These are phyloP conservation scores for Vaccinium corymbosum DNA, from an alignment of 148 eudicot genomes.

Conservation along the genomic window DNA sequence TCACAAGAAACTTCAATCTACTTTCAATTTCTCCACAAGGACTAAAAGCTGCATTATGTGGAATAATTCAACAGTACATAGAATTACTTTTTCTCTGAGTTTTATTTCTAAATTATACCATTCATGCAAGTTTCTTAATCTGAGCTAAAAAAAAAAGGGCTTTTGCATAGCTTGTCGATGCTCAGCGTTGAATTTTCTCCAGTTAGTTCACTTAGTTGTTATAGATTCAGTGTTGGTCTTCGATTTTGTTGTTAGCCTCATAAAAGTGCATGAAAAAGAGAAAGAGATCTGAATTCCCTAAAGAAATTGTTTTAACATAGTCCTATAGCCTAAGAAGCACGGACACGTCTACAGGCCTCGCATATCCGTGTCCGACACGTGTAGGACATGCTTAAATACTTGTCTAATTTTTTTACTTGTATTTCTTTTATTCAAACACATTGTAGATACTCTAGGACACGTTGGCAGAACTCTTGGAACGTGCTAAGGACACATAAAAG, in stretches of 20 bases:
- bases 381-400: no score
- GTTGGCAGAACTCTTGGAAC: no score
- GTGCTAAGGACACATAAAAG: no score
- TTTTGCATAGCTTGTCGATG: background rate
- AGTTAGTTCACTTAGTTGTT: background rate
- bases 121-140: slow-evolving; percentile 2
- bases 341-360: no score
- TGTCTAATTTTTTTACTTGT: no score
- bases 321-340: no score
- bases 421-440: no score
- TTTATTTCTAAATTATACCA: background rate
- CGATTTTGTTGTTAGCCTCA: background rate
- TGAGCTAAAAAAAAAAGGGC: background rate
- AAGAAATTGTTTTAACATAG: background rate
- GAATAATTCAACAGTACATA: background rate
- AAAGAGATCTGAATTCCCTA: background rate
- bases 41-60: background rate
- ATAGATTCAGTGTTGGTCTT: background rate
- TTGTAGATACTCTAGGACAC: no score
- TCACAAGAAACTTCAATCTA: background rate
- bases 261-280: background rate
- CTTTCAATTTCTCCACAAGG: background rate
- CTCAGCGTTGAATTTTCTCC: background rate
- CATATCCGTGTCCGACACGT: no score
- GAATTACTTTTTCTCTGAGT: background rate